Percentiles rank a stretch among this genome's conserved stretches.
phyloP scores from a whole-genome alignment of 1,139 yeast species.

The Petasospora rhodanensis region DNA sequence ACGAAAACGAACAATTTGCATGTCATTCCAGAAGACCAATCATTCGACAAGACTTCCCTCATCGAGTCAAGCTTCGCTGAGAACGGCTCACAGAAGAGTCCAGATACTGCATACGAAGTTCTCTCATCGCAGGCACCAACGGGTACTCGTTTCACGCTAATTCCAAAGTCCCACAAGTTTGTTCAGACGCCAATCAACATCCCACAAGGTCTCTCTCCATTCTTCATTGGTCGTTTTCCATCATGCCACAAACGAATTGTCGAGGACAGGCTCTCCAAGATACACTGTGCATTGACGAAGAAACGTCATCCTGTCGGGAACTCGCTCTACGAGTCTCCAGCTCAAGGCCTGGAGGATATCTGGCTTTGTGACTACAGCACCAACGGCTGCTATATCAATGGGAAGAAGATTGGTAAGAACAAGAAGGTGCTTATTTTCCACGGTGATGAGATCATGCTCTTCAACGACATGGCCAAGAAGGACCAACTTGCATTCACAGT shows the following conservation, averaged over 20 bases:
- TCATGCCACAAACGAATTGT: slow-evolving; percentile 54
- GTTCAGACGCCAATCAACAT: slow-evolving; percentile 48
- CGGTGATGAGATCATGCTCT: slow-evolving; percentile 62
- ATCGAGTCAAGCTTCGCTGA: slow-evolving; percentile 8
- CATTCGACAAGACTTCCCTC: slow-evolving; percentile 20
- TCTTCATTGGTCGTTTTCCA: slow-evolving; percentile 60
- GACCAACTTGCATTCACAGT: slow-evolving; percentile 52
- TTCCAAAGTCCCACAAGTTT: slow-evolving; percentile 37
- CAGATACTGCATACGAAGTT: not conserved
- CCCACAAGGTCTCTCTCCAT: slow-evolving; percentile 59
- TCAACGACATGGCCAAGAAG: slow-evolving; percentile 50
- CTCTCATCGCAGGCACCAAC: slow-evolving; percentile 27
- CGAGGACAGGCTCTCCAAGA: slow-evolving; percentile 76
- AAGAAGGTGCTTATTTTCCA: slow-evolving; percentile 56
- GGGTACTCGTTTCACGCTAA: slow-evolving; percentile 47
- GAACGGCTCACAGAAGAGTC: not conserved
- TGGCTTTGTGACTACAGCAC: slow-evolving; percentile 82
- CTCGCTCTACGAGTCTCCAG: slow-evolving; percentile 61
- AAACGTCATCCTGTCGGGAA: slow-evolving; percentile 53
- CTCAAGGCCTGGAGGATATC: slow-evolving; percentile 62
- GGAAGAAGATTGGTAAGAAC: slow-evolving; percentile 53
- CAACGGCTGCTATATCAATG: slow-evolving; percentile 73
- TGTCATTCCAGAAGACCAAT: slow-evolving; percentile 13
- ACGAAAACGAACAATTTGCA: slow-evolving; percentile 9
- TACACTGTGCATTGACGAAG: slow-evolving; percentile 69